phyloP scores from a whole-genome alignment of 352 stramenopile species.

The Thalassiosira gravida region DNA sequence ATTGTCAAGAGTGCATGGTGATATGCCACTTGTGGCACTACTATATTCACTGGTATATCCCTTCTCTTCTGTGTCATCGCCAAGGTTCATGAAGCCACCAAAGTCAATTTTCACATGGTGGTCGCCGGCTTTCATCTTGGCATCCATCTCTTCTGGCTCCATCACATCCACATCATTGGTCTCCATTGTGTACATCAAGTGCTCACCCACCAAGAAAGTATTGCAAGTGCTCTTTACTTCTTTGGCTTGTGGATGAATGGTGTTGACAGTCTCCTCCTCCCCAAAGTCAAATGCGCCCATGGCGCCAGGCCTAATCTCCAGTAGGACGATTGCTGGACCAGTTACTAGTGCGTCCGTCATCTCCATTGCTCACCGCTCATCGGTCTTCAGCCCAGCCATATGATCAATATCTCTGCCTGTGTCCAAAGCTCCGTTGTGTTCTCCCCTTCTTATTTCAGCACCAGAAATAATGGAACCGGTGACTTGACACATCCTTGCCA shows the following conservation, averaged over 20 bases:
- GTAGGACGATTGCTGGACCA: conserved; percentile 13
- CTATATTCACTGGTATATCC: neutral
- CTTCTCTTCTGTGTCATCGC: neutral
- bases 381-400: conserved; percentile 9
- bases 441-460: neutral
- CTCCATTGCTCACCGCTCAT: conserved; percentile 6
- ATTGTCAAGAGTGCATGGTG: neutral
- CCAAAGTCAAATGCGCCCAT: conserved; percentile 1
- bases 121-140: neutral
- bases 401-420: neutral
- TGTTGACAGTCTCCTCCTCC: neutral
- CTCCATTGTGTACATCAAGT: neutral
- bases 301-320: neutral
- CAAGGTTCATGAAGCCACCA: neutral
- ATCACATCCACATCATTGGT: neutral
- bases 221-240: neutral
- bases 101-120: conserved; percentile 1
- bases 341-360: conserved; percentile 9
- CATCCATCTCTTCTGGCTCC: neutral
- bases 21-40: neutral
- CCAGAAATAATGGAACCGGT: neutral
- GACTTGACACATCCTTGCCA: neutral
- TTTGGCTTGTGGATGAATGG: neutral
- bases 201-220: neutral
- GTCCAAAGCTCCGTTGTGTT: neutral